Percentiles rank a stretch among this genome's conserved stretches.
phyloP scores from a whole-genome alignment of 441 rosid species.

The Brassica hybrid region DNA sequence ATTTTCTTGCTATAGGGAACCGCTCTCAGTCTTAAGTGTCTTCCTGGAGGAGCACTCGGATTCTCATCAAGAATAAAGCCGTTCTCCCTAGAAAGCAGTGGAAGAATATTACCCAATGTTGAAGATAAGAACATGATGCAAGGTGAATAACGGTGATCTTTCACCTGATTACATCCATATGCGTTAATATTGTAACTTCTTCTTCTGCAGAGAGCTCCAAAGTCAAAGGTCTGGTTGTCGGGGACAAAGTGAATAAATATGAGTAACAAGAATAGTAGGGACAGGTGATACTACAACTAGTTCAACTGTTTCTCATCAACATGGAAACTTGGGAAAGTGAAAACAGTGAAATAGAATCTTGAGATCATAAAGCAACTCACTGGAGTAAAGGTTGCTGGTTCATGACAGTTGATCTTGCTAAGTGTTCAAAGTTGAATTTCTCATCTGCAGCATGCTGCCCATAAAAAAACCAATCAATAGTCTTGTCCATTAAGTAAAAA shows the following conservation, averaged over 20 bases:
- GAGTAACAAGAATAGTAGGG: constrained; percentile 17
- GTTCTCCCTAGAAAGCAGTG: constrained; percentile 65
- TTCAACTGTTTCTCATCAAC: constrained; percentile 2
- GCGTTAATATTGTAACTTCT: constrained; percentile 83
- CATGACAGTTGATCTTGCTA: constrained; percentile 84
- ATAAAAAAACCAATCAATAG: constrained; percentile 32
- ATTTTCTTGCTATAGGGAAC: constrained; percentile 94
- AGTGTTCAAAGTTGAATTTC: constrained; percentile 90
- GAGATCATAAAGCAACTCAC: constrained; percentile 57
- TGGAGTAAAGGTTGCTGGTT: constrained; percentile 95
- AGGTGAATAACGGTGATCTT: constrained; percentile 10
- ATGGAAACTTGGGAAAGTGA: constrained; percentile 16
- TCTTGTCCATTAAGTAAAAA: background rate
- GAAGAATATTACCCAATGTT: background rate
- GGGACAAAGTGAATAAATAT: constrained; percentile 1
- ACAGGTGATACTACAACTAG: background rate
- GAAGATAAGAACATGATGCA: constrained; percentile 6
- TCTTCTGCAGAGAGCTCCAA: constrained; percentile 97
- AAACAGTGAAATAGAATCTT: constrained; percentile 10
- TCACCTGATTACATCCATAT: constrained; percentile 90
- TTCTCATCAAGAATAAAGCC: constrained; percentile 94
- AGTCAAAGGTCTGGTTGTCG: constrained; percentile 63
- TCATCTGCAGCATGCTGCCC: constrained; percentile 99
- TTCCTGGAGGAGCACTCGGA: constrained; percentile 73
- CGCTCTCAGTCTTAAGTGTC: constrained; percentile 72